Evolutionary conservation across 805 yeast species (phyloP), one percentile per base, ranked within the genome.

Genomic region (Pichia scutulata): DNA sequence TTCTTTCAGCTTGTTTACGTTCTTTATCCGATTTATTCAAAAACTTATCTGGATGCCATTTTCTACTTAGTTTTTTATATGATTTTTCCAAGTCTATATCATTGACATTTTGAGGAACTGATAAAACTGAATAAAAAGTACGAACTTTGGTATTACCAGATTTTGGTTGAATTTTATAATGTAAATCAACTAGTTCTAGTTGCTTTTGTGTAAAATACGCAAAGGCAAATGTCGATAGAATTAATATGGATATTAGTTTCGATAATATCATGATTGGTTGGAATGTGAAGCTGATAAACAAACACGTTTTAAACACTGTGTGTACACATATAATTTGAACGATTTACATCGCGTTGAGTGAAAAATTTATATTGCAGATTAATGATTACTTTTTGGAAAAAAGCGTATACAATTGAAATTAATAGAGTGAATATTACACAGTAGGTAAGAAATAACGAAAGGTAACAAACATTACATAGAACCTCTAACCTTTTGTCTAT

Each of bases 11-110:
- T 22, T 66, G 62, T 55, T 78, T 78, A 51, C 68, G 71, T 41
- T 70, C 74, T 49, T 71, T 73, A 50, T 1, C 9, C 63, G 65
- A 43, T 69, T 69, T 46, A 66, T 69, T 19, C n/a, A 52, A n/a
- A 28, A 68, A 66, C 65, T 92, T 89, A 67, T 92, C 99, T 0
- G 99, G 99, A 63, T 92, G 99, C 57, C 85, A 73, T 54, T 72
- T 73, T 47, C 84, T 73, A 2, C 96, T 82, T 30, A 84, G 62
- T 58, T 80, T 83, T 61, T 87, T 81, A 69, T 86, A 84, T 22
- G 86, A 84, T 56, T 77, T 80, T 48, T 71, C 71, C 46, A 86
- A 79, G 53, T 82, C 82, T 39, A 78, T 77, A 39, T 69, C 61
- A 0, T 75, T 65, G 1, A 84, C 70, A 30, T 71, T 68, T 7